Evolutionary conservation across 305 asterid species (phyloP), one percentile per base, ranked within the genome.

Genomic region (Solanum aculeatissimum): DNA sequence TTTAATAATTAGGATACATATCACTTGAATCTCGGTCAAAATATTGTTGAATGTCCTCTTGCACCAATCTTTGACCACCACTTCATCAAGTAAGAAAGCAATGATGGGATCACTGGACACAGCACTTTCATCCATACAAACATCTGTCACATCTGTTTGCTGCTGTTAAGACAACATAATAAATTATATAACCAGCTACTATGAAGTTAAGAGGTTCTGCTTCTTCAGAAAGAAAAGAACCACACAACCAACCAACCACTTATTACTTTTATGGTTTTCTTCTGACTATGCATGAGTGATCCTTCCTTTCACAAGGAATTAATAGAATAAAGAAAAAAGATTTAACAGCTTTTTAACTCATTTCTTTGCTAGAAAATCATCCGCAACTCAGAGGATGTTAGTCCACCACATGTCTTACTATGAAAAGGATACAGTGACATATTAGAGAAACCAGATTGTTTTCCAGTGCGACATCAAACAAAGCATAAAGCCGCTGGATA

Each of bases 11-110:
- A 97, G 99, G 98, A 97, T 97, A 97, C 98, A 97, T 83, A 91
- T 91, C 66, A 18, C 85, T 86, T 91, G 91, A 89, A 93, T 90
- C 79, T 94, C 97, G 7, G 88, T 53, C 87, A 91, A 85, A 71
- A 91, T 83, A 83, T 75, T 92, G 85, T 86, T 88, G 91, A 94
- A 97, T 47, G 92, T 90, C 86, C 89, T 85, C 90, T 91, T 91
- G 97, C 99, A 97, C 99, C 99, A 97, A 88, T 95, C 98, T 89
- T 92, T 93, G 86, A 97, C 95, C 70, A 97, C 99, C 92, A 93
- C 96, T 91, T 93, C 99, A 89, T 97, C 99, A 80, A 97, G 97
- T 89, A 97, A 89, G 93, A 94, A 91, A 58, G 99, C 99, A 60
- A 85, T 89, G 75, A 95, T 91, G 45, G 98, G 98, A 92, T 97